Percentiles rank a stretch among this genome's conserved stretches.
Conservation (phyloP, 129 eudicot species). For the Helichrysum umbraculigerum region DNA sequence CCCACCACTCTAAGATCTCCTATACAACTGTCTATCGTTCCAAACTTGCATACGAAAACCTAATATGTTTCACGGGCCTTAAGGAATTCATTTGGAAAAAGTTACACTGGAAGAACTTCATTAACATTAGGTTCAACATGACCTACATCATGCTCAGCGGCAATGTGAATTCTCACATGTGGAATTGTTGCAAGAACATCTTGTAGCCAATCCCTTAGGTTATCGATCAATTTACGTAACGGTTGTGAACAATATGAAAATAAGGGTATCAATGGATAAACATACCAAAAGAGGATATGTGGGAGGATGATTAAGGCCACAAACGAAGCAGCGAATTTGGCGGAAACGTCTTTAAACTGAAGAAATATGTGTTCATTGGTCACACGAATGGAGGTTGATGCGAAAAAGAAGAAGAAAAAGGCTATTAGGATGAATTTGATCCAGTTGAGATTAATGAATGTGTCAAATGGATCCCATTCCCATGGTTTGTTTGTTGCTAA, state of each 20-base stretch:
- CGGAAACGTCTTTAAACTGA: conserved; percentile 25
- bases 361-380: conserved; percentile 12
- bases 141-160: conserved; percentile 24
- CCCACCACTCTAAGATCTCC: neutral
- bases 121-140: conserved; percentile 17
- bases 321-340: conserved; percentile 14
- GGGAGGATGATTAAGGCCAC: conserved; percentile 35
- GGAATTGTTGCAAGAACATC: conserved; percentile 30
- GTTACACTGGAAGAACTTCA: conserved; percentile 23
- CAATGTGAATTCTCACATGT: conserved; percentile 28
- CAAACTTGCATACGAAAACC: neutral
- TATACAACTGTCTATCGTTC: neutral
- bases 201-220: conserved; percentile 8
- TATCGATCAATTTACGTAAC: neutral
- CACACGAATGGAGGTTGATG: conserved; percentile 29
- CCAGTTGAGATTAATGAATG: conserved; percentile 27
- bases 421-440: conserved; percentile 27
- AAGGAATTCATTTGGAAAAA: neutral
- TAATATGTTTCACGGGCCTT: neutral
- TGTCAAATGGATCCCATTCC: conserved; percentile 51
- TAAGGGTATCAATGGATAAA: conserved; percentile 29
- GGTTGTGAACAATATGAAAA: conserved; percentile 23
- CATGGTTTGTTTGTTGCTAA: conserved; percentile 33
- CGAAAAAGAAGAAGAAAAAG: conserved; percentile 19
- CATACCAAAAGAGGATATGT: conserved; percentile 36